These are phyloP conservation scores for Sarcocystis neurona DNA, from an alignment of 169 alveolate species.

Conservation along the genomic window DNA sequence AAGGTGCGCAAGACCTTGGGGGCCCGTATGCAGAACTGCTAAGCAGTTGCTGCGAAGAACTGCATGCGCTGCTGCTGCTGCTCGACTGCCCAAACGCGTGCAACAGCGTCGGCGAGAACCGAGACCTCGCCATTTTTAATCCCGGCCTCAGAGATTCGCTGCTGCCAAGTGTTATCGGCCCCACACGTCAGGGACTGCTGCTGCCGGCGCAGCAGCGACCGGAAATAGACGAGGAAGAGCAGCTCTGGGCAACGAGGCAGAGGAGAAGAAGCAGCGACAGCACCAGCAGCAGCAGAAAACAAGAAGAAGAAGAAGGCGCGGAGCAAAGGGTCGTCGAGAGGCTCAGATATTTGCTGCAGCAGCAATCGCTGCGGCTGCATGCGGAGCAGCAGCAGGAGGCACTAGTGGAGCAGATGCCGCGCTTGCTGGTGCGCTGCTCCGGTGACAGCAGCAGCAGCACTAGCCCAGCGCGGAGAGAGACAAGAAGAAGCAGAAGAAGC, in stretches of 20 bases:
- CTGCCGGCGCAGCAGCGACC: background rate
- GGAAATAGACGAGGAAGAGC: background rate
- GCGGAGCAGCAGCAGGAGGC: background rate
- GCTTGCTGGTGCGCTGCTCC: conserved; percentile 29
- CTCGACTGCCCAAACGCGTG: conserved; percentile 52
- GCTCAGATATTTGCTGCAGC: too few relatives aligned
- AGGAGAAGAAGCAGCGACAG: too few relatives aligned
- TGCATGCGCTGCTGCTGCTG: conserved; percentile 18
- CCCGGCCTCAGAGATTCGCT: conserved; percentile 52
- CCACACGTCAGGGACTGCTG: background rate
- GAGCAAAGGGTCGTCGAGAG: too few relatives aligned
- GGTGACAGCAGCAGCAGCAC: too few relatives aligned
- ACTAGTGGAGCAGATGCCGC: background rate
- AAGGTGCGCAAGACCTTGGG: conserved; percentile 63
- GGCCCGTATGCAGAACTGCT: conserved; percentile 62
- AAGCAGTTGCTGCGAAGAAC: conserved; percentile 56
- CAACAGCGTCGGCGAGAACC: conserved; percentile 49
- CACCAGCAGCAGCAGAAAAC: too few relatives aligned
- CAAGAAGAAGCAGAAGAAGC: too few relatives aligned
- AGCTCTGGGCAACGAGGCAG: too few relatives aligned
- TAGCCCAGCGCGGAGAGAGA: too few relatives aligned
- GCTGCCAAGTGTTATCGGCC: conserved; percentile 39
- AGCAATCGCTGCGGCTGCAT: background rate
- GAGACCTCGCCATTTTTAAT: conserved; percentile 39
- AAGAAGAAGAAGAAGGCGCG: too few relatives aligned